Evolutionary conservation across 225 moss, liverwort and hornwort genomes (phyloP).

Genomic region (Pseudoscleropodium purum): DNA sequence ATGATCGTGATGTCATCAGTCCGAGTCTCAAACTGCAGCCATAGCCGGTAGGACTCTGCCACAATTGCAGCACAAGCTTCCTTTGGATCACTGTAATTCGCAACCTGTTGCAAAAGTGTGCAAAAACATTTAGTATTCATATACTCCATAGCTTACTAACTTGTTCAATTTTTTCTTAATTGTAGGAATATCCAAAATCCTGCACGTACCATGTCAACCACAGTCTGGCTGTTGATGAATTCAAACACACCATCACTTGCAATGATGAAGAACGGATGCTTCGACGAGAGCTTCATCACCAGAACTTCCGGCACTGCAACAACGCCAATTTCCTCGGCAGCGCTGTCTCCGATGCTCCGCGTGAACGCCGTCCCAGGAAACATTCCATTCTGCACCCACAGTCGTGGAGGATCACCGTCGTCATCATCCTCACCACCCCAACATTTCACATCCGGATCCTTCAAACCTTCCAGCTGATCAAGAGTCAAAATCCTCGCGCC

Average conservation of each 20-base stretch:
- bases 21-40: conserved; percentile 94
- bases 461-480: conserved; percentile 91
- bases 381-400: conserved; percentile 95
- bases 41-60: conserved; percentile 86
- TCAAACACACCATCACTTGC: conserved; percentile 99
- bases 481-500: conserved; percentile 87
- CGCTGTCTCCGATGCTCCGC: conserved; percentile 81
- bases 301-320: conserved; percentile 87
- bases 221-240: conserved; percentile 84
- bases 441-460: conserved; percentile 74
- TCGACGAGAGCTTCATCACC: conserved; percentile 63
- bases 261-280: conserved; percentile 74
- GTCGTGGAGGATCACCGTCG: conserved; percentile 85
- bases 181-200: neutral
- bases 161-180: neutral
- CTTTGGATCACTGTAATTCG: conserved; percentile 73
- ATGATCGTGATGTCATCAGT: conserved; percentile 97
- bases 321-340: conserved; percentile 95
- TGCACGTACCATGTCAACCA: conserved; percentile 74
- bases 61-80: conserved; percentile 93
- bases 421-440: conserved; percentile 99
- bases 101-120: conserved; percentile 17
- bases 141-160: neutral
- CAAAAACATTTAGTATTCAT: neutral
- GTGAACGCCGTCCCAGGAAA: conserved; percentile 95